Base-by-base conservation (phyloP, 352 stramenopile genomes). In the Pythium chondricola region DNA sequence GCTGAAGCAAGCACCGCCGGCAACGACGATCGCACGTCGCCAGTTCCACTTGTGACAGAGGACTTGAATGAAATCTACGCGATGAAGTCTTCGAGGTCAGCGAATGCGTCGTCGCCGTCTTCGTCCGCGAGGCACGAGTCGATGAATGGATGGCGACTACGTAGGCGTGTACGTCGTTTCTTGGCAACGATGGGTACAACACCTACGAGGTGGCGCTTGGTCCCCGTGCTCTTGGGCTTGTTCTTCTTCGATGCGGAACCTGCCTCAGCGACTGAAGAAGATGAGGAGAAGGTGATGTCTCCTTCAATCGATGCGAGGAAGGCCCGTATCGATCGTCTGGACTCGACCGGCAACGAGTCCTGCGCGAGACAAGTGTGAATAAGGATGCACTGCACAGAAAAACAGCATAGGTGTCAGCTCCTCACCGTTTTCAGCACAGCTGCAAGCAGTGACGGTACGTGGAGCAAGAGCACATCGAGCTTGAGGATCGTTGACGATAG, bases 11-110 rank as follows among this genome's bases (percentile, higher is more conserved):
- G 51, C 51, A 10, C 58, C 58, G 5, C 45, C 50, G 24, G 20
- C 33, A 20, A 52, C 51, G 11, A 45, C 39, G 20, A n/a, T 66
- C 9, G 46, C 45, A 27, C 51, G 58, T 14, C 37, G 30, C 9
- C 45, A 61, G 3, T 58, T 66, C 11, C 31, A 45, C 17, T 27
- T 61, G 40, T 66, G 47, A 52, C n/a, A n/a, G n/a, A n/a, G n/a
- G n/a, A 30, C 18, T 21, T 13, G 2, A 9, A n/a, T 11, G 25
- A 13, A 2, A 39, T 18, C 58, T 46, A 67, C 5, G 55, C 63
- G 31, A 71, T 67, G 43, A 71, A 71, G 32, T 71, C 63, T 56
- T 71, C 63, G 10, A 71, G 43, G 35, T 71, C 63, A 13, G 55
- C 63, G 31, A 57, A 71, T n/a, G 63, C 63, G 36, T 71, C 63